Evolutionary conservation across 306 rosid genomes (phyloP), one percentile per base, ranked within the genome.

Genomic region (Cucumis cinereus): DNA sequence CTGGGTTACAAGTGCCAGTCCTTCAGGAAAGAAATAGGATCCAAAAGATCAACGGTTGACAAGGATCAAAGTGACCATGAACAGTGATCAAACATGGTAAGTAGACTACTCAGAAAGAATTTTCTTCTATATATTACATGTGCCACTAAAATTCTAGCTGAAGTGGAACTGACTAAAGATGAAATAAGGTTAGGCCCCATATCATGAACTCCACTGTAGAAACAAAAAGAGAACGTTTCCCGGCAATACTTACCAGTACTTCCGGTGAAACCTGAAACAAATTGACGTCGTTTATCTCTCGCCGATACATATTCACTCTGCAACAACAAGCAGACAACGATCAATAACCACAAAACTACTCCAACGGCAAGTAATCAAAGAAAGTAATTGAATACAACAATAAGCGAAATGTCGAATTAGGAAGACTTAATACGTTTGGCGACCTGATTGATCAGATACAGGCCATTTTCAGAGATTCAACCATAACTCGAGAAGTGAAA

Each of bases 251-350:
- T 28, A 95, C 99, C 99, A 41, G 99, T 96, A 82, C 99, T 95
- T 84, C 99, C 99, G 17, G 85, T 79, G 90, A 95, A 95, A 78
- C 98, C 99, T 7, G 99, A 95, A 81, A 95, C 90, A 57, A 95
- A 95, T 74, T 79, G 76, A 16, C 99, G 99, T 59, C 99, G 85
- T 74, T 88, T 88, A 82, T 95, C 99, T 77, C 99, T 84, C 0
- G 82, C 87, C 55, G 99, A 95, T 15, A 95, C 99, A 78, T 95
- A 95, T 85, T 95, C 99, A 73, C 99, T 92, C 99, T 95, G 93
- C 88, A 85, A 78, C 68, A 26, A 33, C 28, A 57, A 17, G 33
- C n/a, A 61, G 36, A 62, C 20, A 7, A 24, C 22, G 13, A 43
- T 23, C 22, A 23, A 22, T 13, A 41, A 13, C 73, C 73, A 45